A percentile compares a stretch with the other conserved stretches of the same genome.
phyloP scores from a whole-genome alignment of 2,329 filamentous ascomycete genomes.

The Pseudogymnoascus sp. region DNA sequence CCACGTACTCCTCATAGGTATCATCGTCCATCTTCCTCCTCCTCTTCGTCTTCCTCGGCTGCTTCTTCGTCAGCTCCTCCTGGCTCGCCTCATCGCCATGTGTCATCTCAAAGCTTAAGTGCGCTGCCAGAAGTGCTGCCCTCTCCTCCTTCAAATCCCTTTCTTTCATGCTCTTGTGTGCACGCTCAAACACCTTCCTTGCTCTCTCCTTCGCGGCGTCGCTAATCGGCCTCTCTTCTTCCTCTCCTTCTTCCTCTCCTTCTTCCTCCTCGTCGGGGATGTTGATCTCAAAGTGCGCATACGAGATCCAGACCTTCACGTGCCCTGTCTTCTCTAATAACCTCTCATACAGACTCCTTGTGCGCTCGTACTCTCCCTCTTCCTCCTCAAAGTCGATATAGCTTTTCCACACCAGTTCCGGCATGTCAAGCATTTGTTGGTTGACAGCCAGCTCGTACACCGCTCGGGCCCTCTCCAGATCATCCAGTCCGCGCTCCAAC shows the following conservation, averaged over 20 bases:
- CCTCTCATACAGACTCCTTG: slow-evolving; percentile 77
- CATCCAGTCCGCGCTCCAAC: slow-evolving; percentile 83
- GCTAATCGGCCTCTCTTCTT: slow-evolving; percentile 58
- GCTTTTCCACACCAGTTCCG: slow-evolving; percentile 92
- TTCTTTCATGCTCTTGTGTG: slow-evolving; percentile 79
- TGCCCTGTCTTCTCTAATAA: slow-evolving; percentile 93
- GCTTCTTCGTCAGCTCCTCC: slow-evolving; percentile 79
- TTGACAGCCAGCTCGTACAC: slow-evolving; percentile 87
- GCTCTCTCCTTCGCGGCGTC: slow-evolving; percentile 78
- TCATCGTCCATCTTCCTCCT: slow-evolving; percentile 86
- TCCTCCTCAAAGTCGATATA: slow-evolving; percentile 99
- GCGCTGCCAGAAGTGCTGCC: slow-evolving; percentile 84
- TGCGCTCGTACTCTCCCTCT: slow-evolving; percentile 80
- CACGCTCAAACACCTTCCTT: slow-evolving; percentile 75
- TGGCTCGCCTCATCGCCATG: slow-evolving; percentile 70
- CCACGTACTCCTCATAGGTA: slow-evolving; percentile 91
- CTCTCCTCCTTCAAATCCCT: slow-evolving; percentile 86
- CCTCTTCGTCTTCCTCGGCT: slow-evolving; percentile 91
- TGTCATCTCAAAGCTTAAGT: slow-evolving; percentile 83
- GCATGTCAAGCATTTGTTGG: slow-evolving; percentile 87
- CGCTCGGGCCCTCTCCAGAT: slow-evolving; percentile 75
- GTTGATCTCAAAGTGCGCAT: slow-evolving; percentile 96
- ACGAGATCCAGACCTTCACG: slow-evolving; percentile 98
- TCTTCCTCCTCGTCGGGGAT: slow-evolving; percentile 63
- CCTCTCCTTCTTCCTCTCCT: slow-evolving; percentile 46